Evolutionary conservation across 768 basidiomycete species (phyloP), one percentile per base, ranked within the genome.

Genomic region (Calocybe indica): DNA sequence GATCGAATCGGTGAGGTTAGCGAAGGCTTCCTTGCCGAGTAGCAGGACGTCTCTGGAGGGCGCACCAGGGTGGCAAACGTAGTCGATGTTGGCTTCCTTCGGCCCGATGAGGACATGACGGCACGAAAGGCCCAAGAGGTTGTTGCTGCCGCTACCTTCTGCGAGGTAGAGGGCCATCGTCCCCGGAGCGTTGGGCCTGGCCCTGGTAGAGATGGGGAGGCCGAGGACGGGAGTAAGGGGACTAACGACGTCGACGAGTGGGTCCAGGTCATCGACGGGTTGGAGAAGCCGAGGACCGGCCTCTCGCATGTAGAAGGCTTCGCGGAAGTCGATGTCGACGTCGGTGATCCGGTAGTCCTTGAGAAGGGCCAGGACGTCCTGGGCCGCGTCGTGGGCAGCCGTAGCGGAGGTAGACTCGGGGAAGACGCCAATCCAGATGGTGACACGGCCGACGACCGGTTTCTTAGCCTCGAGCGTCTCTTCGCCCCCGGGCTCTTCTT

Each of bases 301-400:
- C 38, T 47, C 33, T 43, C 30, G 40, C 53, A 53, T 40, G 51
- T 52, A 15, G 54, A 49, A 7, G 49, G 64, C 63, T 46, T 67
- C 62, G 45, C 62, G 61, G 53, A 49, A 69, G 37, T 65, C 64
- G 39, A 69, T 38, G 43, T 69, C 60, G 52, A 70, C 53, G 51
- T 67, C 62, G 42, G 51, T 57, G 50, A 60, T 56, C 51, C 55
- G 48, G 55, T 61, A 53, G 30, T 60, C 50, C 50, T 55, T 55
- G 59, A 69, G 68, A 53, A 68, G 59, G 43, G 52, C 50, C 45
- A 66, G 56, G 51, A 66, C 47, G 37, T 53, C 55, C 54, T 58
- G 52, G 56, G 62, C 58, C 34, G 59, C 62, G 41, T 62, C 44
- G 54, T 56, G 62, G 50, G 67, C 63, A 55, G 53, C 58, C 39